Conservation (phyloP, 1,139 yeast genomes). For the Nakaseomyces kungkrabaensis region DNA sequence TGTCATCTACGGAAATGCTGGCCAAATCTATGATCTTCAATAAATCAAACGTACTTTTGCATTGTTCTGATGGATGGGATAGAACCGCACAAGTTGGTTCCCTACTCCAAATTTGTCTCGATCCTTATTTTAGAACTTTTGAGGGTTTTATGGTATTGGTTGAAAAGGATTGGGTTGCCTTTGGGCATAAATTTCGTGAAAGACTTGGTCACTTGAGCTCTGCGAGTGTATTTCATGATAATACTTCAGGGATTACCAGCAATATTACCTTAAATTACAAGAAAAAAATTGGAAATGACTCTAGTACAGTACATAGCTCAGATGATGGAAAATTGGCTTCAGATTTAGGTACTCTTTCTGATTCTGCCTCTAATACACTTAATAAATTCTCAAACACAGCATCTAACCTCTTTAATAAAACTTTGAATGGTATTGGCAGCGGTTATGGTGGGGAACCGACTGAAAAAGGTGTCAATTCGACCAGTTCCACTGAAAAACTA, state of each 20-base stretch:
- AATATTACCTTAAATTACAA: background rate
- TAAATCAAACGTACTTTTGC: conserved; percentile 74
- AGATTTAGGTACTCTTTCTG: background rate
- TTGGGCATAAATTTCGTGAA: conserved; percentile 84
- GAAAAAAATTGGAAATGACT: background rate
- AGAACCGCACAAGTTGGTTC: conserved; percentile 86
- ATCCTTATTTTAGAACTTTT: conserved; percentile 79
- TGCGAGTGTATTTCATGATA: conserved; percentile 33
- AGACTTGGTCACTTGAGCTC: conserved; percentile 63
- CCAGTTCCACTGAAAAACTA: background rate
- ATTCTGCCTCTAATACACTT: background rate
- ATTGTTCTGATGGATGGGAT: conserved; percentile 99
- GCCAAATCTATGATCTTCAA: conserved; percentile 73
- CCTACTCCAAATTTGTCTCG: conserved; percentile 75
- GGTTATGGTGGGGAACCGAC: background rate
- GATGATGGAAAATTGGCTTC: background rate
- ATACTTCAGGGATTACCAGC: conserved; percentile 17
- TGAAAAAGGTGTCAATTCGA: background rate
- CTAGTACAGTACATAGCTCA: background rate
- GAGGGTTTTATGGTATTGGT: conserved; percentile 78
- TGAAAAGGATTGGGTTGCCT: conserved; percentile 92
- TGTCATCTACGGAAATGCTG: conserved; percentile 70
- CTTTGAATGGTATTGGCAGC: background rate
- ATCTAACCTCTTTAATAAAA: background rate
- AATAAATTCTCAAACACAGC: background rate